Base-by-base conservation (phyloP, 768 basidiomycete genomes). In the Peribolospora kevripleyi region DNA sequence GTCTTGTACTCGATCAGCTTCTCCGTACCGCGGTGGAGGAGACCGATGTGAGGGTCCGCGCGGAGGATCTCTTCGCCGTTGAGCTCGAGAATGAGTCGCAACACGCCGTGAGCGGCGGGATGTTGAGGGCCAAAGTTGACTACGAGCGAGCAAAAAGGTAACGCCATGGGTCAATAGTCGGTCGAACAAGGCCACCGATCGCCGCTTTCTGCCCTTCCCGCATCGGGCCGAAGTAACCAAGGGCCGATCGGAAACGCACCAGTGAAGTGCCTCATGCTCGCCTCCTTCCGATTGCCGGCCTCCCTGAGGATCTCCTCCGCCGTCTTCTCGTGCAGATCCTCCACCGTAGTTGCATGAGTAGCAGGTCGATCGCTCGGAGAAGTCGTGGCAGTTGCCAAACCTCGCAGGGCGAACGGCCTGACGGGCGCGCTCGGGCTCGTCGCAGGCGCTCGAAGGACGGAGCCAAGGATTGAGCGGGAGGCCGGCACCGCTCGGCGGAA, bases 1-100 rank as follows among this genome's bases (percentile, higher is more conserved):
- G 81, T 95, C 73, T 98, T 98, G 75, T 88, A 91, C 69, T 97
- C 93, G 59, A 97, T 97, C 52, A 98, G 75, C 69, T 97, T 97
- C 69, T 98, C 93, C 14, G 91, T 98, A 25, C 91, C 93, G 61
- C 93, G 79, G 69, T 97, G 93, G 50, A 98, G 75, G 37, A 98
- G 75, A 55, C 93, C 93, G 63, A 97, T 81, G 63, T 98, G 93
- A 49, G 62, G 64, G 55, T 62, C 62, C 55, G 62, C 56, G 36
- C 59, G 60, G 42, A 87, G 72, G 63, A 88, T 84, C 69, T 87
- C 88, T 68, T 98, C 91, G 61, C 91, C 91, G 65, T 97, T 97
- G 62, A 98, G 71, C 69, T 98, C 93, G 54, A 98, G 70, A 66
- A 98, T 98, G 73, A 98, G 76, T 56, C 93, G 82, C 46, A 98